Evolutionary conservation across 176 grass and related monocot species (phyloP).

Genomic region (Phyllostachys edulis): DNA sequence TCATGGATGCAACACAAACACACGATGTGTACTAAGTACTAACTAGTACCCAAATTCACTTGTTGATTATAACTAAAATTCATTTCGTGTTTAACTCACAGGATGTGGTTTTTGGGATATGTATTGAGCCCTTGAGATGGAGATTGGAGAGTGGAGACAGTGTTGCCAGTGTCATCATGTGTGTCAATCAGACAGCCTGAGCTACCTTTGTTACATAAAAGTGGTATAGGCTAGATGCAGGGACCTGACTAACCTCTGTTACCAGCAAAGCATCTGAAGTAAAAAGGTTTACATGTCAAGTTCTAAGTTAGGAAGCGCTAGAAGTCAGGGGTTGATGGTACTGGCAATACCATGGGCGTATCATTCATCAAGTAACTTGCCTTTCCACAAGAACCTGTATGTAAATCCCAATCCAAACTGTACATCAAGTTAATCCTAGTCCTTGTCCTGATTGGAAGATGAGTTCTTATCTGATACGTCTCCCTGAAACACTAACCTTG

Average conservation of each 20-base stretch:
- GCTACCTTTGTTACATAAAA: not conserved
- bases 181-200: not conserved
- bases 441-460: not conserved
- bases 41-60: too few relatives aligned
- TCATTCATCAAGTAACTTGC: not conserved
- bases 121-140: too few relatives aligned
- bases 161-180: not conserved
- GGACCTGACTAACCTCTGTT: not conserved
- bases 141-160: too few relatives aligned
- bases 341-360: not conserved
- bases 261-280: not conserved
- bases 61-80: too few relatives aligned
- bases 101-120: too few relatives aligned
- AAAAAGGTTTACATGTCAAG: not conserved
- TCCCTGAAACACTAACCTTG: not conserved
- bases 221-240: not conserved
- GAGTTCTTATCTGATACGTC: slow-evolving; percentile 31
- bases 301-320: not conserved
- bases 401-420: not conserved
- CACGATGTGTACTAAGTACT: too few relatives aligned
- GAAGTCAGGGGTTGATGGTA: not conserved
- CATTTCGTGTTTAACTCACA: too few relatives aligned
- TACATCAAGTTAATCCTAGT: not conserved
- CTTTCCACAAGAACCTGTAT: not conserved
- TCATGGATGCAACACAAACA: too few relatives aligned